A percentile compares a stretch with the other conserved stretches of the same genome.
Conservation (phyloP, 2,329 filamentous ascomycete species). For the Trichothecium roseum region DNA sequence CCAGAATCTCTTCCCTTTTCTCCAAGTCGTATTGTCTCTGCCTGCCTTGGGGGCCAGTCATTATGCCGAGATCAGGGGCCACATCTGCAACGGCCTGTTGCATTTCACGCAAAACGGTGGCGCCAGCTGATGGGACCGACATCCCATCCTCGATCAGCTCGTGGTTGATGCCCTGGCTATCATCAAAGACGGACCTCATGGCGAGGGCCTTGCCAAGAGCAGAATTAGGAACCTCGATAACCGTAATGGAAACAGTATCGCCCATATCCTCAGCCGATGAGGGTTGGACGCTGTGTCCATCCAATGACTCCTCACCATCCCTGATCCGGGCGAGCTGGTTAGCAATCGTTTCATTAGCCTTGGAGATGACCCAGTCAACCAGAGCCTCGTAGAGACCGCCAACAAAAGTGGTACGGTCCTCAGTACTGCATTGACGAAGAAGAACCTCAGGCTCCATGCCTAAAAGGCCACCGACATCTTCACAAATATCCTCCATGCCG, state of each 20-base stretch:
- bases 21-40: constrained; percentile 73
- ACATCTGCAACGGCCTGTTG: constrained; percentile 67
- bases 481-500: constrained; percentile 72
- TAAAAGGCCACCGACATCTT: constrained; percentile 79
- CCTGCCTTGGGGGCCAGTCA: constrained; percentile 52
- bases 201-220: constrained; percentile 78
- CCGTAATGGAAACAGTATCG: constrained; percentile 80
- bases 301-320: constrained; percentile 57
- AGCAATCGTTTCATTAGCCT: constrained; percentile 78
- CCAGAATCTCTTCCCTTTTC: constrained; percentile 70
- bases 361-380: constrained; percentile 86
- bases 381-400: constrained; percentile 85
- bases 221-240: constrained; percentile 76
- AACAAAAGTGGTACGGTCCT: constrained; percentile 75
- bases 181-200: constrained; percentile 86
- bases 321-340: constrained; percentile 59
- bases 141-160: constrained; percentile 97
- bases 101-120: constrained; percentile 81
- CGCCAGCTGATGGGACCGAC: constrained; percentile 60
- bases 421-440: constrained; percentile 65
- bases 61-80: constrained; percentile 69
- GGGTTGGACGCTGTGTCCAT: constrained; percentile 50
- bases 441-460: constrained; percentile 81
- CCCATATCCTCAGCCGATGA: constrained; percentile 61
- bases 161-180: constrained; percentile 81